A percentile compares a stretch with the other conserved stretches of the same genome.
Evolutionary conservation across 345 rosid species (phyloP).

Genomic region (Moringa oleifera): DNA sequence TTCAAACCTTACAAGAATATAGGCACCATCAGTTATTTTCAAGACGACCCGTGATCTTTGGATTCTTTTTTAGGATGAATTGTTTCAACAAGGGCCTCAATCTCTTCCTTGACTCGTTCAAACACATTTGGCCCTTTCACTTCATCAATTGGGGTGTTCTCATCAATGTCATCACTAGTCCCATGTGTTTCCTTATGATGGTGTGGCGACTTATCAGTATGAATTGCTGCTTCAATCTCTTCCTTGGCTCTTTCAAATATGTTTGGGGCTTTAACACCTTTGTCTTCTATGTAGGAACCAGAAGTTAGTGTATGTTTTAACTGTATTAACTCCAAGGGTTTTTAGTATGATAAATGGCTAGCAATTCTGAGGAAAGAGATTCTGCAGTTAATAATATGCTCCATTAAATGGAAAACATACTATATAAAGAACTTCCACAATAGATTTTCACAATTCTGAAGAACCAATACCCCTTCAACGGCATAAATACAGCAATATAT

Average conservation of each 20-base stretch:
- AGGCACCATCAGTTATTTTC: too few relatives aligned
- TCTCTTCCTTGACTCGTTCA: slow-evolving; percentile 42
- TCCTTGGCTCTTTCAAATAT: slow-evolving; percentile 36
- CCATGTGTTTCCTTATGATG: slow-evolving; percentile 48
- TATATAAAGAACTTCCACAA: too few relatives aligned
- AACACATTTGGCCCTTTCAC: slow-evolving; percentile 51
- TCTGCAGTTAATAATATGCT: too few relatives aligned
- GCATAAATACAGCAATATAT: too few relatives aligned
- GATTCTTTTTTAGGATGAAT: slow-evolving; percentile 32
- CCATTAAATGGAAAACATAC: too few relatives aligned
- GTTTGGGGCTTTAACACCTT: slow-evolving; percentile 28
- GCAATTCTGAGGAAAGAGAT: too few relatives aligned
- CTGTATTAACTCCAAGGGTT: too few relatives aligned
- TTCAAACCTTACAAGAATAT: too few relatives aligned
- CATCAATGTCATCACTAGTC: slow-evolving; percentile 46
- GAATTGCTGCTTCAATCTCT: slow-evolving; percentile 28
- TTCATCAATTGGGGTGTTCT: slow-evolving; percentile 32
- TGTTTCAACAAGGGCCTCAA: slow-evolving; percentile 41
- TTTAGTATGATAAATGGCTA: too few relatives aligned
- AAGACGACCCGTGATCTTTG: background rate
- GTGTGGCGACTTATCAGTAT: slow-evolving; percentile 18
- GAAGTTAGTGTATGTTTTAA: background rate
- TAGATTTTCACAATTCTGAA: too few relatives aligned
- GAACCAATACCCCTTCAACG: too few relatives aligned
- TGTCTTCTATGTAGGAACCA: slow-evolving; percentile 14